Base-by-base conservation (phyloP, 2,329 filamentous ascomycete genomes). In the Verticillium nonalfalfae region DNA sequence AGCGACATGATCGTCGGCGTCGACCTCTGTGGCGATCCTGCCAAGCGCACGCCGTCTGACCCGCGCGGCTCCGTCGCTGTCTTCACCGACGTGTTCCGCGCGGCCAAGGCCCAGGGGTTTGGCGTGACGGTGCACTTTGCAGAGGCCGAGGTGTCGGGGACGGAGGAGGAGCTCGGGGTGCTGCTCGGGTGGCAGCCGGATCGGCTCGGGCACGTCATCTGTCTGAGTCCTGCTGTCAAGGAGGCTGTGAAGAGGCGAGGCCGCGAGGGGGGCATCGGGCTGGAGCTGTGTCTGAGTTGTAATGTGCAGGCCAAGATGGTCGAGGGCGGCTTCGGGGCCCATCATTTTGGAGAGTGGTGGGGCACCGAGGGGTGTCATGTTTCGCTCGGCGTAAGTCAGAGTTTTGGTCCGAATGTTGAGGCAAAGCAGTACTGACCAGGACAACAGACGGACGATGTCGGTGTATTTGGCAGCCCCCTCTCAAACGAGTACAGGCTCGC, bases 271-370 rank as follows among this genome's bases (percentile, higher is more conserved):
- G 78, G 78, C 1, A 70, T 93, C 34, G 90, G 88, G 2, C 73
- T 95, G 13, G 91, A 95, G 74, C 71, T 95, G 40, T 95, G 91
- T 64, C 75, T 95, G 63, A 91, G 87, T 66, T 94, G 91, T 73
- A 95, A 95, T 68, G 90, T 95, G 1, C 85, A 88, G 66, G 89
- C 89, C 1, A 86, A 85, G 66, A 86, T 95, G 85, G 86, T 89
- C 58, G 75, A 79, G 1, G 88, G 89, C 0, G 84, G 85, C 7
- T 85, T 82, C 63, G 79, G 81, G 61, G 86, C 86, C 57, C 91
- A 95, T 73, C 91, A 95, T 76, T 93, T 95, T 74, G 87, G 88
- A 14, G 81, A 85, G 68, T 95, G 91, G 91, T 81, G 76, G 75
- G 76, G 77, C 56, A 78, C 83, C 6, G 80, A 80, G 31, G 80